Base-by-base conservation (phyloP, 495 filamentous ascomycete genomes). In the Aspergillus egyptiacus region DNA sequence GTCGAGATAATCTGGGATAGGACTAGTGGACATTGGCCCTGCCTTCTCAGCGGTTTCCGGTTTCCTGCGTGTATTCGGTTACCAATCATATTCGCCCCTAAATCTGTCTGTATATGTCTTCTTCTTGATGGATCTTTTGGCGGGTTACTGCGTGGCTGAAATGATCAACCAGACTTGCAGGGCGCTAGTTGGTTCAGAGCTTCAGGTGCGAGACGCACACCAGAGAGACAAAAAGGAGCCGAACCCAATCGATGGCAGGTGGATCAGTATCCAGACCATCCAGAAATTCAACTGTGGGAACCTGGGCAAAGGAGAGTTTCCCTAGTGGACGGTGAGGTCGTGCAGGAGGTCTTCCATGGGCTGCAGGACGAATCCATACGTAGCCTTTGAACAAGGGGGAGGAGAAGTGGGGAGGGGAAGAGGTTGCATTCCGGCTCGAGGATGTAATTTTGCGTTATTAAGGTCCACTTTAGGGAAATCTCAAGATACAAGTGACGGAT, bases 301-400 rank as follows among this genome's bases (percentile, higher is more conserved):
- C 43, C 43, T 33, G 42, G 34, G 43, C 23, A 25, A 22, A 32
- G 19, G 44, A 54, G 24, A 44, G 22, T 20, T 7, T 43, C 15
- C 36, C 37, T 46, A 50, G 34, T 50, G 51, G 48, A 43, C 51
- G 48, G 23, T 30, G 44, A 60, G 56, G 57, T 60, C 47, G 52
- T 60, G 57, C 57, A 60, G 57, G 57, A 51, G 46, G 48, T 57
- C n/a, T 47, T 39, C 45, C 48, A 54, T 51, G 54, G 54, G 53
- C 53, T 57, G 51, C 53, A 38, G 54, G 54, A 40, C 51, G 44
- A 56, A 56, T 57, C 57, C 50, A 54, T 51, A 23, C 42, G 57
- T 56, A 51, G 56, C 56, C 46, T 59, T n/a, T 51, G 57, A 32
- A 59, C 57, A 55, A 41, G 53, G 53, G 51, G 49, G 43, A 13